Evolutionary conservation across 306 rosid species (phyloP).

Genomic region (Rosa chinensis): DNA sequence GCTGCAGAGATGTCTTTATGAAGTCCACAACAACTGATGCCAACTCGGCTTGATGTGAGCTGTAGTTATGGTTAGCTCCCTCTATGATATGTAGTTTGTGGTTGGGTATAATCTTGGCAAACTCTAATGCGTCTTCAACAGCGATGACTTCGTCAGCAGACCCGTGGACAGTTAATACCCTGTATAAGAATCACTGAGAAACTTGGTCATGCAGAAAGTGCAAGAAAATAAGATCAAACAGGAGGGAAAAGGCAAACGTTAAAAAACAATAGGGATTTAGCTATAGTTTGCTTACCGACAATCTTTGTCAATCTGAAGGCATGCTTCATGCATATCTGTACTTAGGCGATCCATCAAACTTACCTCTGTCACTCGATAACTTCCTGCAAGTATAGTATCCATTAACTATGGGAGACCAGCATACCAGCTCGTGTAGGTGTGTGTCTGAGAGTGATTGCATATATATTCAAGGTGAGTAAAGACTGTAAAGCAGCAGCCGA

Average conservation of each 20-base stretch:
- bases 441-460: background rate
- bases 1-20: constrained; percentile 46
- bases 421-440: background rate
- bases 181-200: constrained; percentile 23
- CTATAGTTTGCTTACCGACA: constrained; percentile 49
- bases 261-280: background rate
- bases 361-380: constrained; percentile 54
- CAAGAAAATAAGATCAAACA: background rate
- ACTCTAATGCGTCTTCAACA: constrained; percentile 58
- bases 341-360: constrained; percentile 64
- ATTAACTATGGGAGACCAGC: background rate
- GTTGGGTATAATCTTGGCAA: constrained; percentile 70
- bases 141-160: constrained; percentile 48
- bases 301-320: constrained; percentile 62
- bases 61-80: constrained; percentile 71
- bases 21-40: constrained; percentile 44
- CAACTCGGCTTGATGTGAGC: constrained; percentile 52
- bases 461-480: background rate
- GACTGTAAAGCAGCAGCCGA: background rate
- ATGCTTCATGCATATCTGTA: constrained; percentile 63
- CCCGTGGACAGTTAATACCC: constrained; percentile 78
- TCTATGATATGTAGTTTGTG: constrained; percentile 61
- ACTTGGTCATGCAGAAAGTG: background rate
- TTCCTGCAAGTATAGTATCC: constrained; percentile 34
- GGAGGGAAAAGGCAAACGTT: background rate